Conservation (phyloP, 192 early-diverging fungal species). For the Coemansia javaensis region DNA sequence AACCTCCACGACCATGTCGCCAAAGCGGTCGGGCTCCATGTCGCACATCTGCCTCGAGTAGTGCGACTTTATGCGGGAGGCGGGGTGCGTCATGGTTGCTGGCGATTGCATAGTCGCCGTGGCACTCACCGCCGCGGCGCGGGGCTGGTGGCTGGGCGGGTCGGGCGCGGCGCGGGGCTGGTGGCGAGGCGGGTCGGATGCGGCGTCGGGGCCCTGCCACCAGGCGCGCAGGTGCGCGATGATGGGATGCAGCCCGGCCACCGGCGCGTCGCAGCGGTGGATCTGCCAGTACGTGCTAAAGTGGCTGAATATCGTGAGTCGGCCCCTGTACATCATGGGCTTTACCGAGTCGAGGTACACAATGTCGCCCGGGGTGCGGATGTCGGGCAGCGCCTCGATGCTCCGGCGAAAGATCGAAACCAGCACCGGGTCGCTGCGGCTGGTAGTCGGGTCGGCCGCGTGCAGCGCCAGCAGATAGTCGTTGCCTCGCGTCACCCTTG, state of each 20-base stretch:
- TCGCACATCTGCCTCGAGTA: slow-evolving; percentile 7
- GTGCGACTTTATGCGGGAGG: slow-evolving; percentile 1
- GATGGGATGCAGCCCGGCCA: background rate
- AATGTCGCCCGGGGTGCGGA: slow-evolving; percentile 13
- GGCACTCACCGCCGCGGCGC: too few relatives aligned
- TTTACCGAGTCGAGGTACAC: slow-evolving; percentile 13
- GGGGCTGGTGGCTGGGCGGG: background rate
- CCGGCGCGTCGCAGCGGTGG: background rate
- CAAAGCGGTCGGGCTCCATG: background rate
- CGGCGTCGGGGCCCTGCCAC: slow-evolving; percentile 1
- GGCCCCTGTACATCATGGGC: background rate
- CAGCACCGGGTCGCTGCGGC: background rate
- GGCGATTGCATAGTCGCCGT: background rate
- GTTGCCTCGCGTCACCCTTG: slow-evolving; percentile 1
- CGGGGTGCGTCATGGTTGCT: background rate
- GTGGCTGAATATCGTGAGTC: slow-evolving; percentile 2
- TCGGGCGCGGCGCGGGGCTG: background rate
- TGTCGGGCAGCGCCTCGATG: slow-evolving; percentile 6
- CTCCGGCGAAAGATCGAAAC: slow-evolving; percentile 5
- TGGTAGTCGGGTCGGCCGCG: slow-evolving; percentile 11
- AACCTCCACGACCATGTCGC: slow-evolving; percentile 15
- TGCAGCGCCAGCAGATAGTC: slow-evolving; percentile 9
- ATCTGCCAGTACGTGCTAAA: slow-evolving; percentile 12
- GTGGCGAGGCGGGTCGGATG: too few relatives aligned
- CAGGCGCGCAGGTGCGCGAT: slow-evolving; percentile 10